Evolutionary conservation across 441 rosid genomes (phyloP).

Genomic region (Pelargonium myrrhifolium): DNA sequence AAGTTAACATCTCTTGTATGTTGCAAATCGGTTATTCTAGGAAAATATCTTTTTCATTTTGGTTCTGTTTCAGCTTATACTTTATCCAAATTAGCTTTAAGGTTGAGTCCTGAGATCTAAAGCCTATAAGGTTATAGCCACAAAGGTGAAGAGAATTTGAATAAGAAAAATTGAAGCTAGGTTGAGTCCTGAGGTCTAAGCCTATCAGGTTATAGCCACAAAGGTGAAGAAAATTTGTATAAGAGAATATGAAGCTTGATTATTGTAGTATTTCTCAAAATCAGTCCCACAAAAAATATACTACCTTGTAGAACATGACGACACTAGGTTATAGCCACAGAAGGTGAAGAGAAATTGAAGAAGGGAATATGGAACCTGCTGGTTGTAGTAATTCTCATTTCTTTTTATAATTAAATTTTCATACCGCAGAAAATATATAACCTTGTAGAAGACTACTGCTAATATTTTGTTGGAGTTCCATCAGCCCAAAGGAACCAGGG

Average conservation of each 20-base stretch:
- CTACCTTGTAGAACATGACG: no score
- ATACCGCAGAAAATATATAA: no score
- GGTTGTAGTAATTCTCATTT: no score
- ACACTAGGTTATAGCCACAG: no score
- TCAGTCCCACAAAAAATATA: not conserved
- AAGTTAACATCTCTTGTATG: conserved; percentile 6
- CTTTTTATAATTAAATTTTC: no score
- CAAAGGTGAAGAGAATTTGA: not conserved
- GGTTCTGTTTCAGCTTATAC: not conserved
- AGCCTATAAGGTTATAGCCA: not conserved
- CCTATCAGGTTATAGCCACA: not conserved
- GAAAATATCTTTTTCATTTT: not conserved
- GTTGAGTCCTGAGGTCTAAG: not conserved
- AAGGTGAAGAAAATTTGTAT: not conserved
- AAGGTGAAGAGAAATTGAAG: no score
- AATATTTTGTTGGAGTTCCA: not conserved
- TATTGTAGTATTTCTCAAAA: not conserved
- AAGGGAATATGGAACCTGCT: no score
- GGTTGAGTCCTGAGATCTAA: not conserved
- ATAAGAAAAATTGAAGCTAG: not conserved
- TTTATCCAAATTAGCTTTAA: not conserved
- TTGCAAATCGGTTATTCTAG: not conserved
- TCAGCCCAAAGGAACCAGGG: not conserved
- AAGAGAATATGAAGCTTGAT: not conserved
- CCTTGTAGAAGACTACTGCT: no score